These are phyloP conservation scores for Antitrichia curtipendula DNA, from an alignment of 225 moss, liverwort and hornwort genomes.

Conservation along the genomic window DNA sequence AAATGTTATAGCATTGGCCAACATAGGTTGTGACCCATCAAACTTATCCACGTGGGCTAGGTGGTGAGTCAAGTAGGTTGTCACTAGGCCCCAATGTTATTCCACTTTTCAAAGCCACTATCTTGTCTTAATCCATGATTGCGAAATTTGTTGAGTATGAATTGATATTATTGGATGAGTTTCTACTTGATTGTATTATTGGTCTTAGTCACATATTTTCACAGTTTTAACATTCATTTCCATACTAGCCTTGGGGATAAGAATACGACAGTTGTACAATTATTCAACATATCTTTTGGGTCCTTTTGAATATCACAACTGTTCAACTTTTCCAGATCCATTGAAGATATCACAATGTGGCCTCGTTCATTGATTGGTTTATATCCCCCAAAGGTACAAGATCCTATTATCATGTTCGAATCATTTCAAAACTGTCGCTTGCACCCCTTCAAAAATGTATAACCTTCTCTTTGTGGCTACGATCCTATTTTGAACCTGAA, in stretches of 20 bases:
- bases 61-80: not conserved
- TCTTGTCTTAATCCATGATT: not conserved
- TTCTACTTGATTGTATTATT: not conserved
- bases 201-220: too few species aligned
- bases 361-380: not conserved
- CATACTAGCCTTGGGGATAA: too few species aligned
- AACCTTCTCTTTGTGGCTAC: not conserved
- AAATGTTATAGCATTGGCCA: too few species aligned
- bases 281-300: not conserved
- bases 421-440: not conserved
- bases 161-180: not conserved
- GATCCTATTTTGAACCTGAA: not conserved
- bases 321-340: rapidly evolving
- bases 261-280: rapidly evolving
- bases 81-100: not conserved
- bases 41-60: rapidly evolving
- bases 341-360: not conserved
- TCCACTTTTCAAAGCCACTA: not conserved
- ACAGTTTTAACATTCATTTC: too few species aligned
- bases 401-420: not conserved
- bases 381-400: not conserved
- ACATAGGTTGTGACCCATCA: too few species aligned
- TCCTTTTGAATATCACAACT: not conserved
- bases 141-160: rapidly evolving
- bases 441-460: not conserved